phyloP scores from a whole-genome alignment of 2,329 filamentous ascomycete genomes.

The Apiospora phragmitis region DNA sequence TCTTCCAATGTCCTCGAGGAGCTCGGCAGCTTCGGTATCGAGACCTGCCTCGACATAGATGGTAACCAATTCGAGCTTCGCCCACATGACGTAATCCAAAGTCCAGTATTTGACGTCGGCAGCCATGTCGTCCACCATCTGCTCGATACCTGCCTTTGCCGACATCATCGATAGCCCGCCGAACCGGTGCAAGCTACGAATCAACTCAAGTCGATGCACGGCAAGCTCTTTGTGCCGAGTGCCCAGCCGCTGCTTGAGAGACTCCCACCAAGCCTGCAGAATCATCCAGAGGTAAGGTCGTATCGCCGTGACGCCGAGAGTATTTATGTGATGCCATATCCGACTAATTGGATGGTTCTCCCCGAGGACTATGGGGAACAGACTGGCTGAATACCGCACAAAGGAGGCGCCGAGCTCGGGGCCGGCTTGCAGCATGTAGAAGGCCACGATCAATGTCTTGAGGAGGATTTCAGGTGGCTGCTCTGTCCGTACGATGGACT shows the following conservation, averaged over 20 bases:
- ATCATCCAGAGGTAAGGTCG: neutral
- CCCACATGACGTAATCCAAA: constrained; percentile 13
- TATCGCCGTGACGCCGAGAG: neutral
- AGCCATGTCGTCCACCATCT: constrained; percentile 8
- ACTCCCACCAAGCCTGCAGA: constrained; percentile 6
- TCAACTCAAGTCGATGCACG: constrained; percentile 7
- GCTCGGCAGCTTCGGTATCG: neutral
- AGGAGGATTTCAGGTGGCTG: constrained; percentile 6
- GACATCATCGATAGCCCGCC: neutral
- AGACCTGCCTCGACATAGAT: constrained; percentile 8
- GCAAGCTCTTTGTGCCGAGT: constrained; percentile 9
- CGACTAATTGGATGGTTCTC: constrained; percentile 10
- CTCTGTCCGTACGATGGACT: neutral
- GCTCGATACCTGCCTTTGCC: neutral
- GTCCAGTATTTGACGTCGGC: constrained; percentile 14
- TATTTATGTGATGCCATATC: constrained; percentile 7
- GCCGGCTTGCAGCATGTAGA: constrained; percentile 10
- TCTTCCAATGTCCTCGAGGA: neutral
- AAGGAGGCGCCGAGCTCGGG: constrained; percentile 7
- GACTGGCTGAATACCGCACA: constrained; percentile 5
- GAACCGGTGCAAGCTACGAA: constrained; percentile 1
- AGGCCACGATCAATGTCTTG: constrained; percentile 11
- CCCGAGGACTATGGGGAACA: constrained; percentile 7
- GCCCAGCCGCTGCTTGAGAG: neutral
- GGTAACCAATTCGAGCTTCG: constrained; percentile 8